These are phyloP conservation scores for Monilinia polystroma DNA, from an alignment of 2,329 filamentous ascomycete species.

Conservation along the genomic window DNA sequence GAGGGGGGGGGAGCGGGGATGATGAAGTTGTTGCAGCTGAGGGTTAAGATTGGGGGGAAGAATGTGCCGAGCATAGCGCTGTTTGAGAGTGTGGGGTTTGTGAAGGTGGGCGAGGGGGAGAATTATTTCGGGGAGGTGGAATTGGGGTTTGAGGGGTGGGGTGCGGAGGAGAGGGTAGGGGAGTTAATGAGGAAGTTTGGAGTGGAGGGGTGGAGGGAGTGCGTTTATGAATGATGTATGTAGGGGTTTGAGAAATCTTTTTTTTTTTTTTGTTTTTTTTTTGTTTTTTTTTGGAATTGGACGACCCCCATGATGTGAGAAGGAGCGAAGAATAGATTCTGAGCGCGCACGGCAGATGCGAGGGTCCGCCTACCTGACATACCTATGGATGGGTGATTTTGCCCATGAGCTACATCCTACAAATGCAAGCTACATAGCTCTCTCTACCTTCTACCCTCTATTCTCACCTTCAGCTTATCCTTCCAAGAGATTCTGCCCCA, in stretches of 20 bases:
- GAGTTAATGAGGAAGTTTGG: conserved; percentile 39
- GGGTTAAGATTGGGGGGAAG: conserved; percentile 59
- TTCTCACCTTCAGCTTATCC: too few relatives aligned
- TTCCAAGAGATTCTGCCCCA: too few relatives aligned
- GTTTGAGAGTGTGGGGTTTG: conserved; percentile 61
- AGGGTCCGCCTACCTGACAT: too few relatives aligned
- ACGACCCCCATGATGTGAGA: too few relatives aligned
- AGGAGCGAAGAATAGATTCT: too few relatives aligned
- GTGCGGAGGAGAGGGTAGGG: conserved; percentile 37
- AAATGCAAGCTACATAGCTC: too few relatives aligned
- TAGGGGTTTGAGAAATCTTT: not conserved
- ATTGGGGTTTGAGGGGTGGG: conserved; percentile 42
- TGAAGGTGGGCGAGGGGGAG: conserved; percentile 45
- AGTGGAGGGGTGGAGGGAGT: conserved; percentile 43
- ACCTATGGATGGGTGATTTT: too few relatives aligned
- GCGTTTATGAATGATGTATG: conserved; percentile 38
- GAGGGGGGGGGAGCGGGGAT: conserved; percentile 19
- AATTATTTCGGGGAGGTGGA: conserved; percentile 72
- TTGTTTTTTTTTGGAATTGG: too few relatives aligned
- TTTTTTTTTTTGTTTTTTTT: too few relatives aligned
- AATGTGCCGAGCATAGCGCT: conserved; percentile 58
- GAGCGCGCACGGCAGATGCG: too few relatives aligned
- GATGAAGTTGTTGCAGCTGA: conserved; percentile 45
- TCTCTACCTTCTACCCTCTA: too few relatives aligned
- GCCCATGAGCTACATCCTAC: too few relatives aligned